Conservation (phyloP, 768 basidiomycete species). For the Boletus reticuloceps region DNA sequence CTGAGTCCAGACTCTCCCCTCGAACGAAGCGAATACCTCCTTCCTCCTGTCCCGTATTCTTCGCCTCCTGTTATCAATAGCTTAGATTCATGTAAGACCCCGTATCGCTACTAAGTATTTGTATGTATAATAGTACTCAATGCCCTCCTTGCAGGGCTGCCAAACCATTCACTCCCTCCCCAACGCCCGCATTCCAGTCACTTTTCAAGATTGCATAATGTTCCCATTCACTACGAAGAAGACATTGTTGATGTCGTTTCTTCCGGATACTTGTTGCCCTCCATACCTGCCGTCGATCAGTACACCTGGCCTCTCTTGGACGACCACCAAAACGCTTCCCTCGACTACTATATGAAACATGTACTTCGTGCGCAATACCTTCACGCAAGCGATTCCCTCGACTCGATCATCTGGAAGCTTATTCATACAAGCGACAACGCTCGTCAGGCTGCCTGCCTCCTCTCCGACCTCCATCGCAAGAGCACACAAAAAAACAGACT, state of each 20-base stretch:
- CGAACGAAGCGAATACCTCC: slow-evolving; percentile 28
- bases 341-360: slow-evolving; percentile 52
- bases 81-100: slow-evolving; percentile 70
- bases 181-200: slow-evolving; percentile 30
- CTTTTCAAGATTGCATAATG: slow-evolving; percentile 24
- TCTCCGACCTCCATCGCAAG: slow-evolving; percentile 56
- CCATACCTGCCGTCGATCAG: slow-evolving; percentile 5
- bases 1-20: slow-evolving; percentile 33
- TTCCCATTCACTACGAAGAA: slow-evolving; percentile 11
- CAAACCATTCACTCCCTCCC: slow-evolving; percentile 20
- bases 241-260: slow-evolving; percentile 19
- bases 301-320: slow-evolving; percentile 12
- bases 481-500: slow-evolving; percentile 26
- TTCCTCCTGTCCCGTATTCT: slow-evolving; percentile 28
- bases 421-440: slow-evolving; percentile 47
- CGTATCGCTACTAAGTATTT: slow-evolving; percentile 70
- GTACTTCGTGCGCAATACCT: slow-evolving; percentile 71
- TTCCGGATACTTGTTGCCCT: slow-evolving; percentile 16
- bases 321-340: slow-evolving; percentile 16
- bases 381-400: slow-evolving; percentile 51
- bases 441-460: slow-evolving; percentile 57
- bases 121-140: slow-evolving; percentile 67
- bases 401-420: slow-evolving; percentile 48
- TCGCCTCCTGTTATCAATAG: slow-evolving; percentile 45
- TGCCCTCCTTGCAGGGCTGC: slow-evolving; percentile 51